Evolutionary conservation across 1,284 basidiomycete species (phyloP).

Genomic region (Hypsizygus ulmarius): DNA sequence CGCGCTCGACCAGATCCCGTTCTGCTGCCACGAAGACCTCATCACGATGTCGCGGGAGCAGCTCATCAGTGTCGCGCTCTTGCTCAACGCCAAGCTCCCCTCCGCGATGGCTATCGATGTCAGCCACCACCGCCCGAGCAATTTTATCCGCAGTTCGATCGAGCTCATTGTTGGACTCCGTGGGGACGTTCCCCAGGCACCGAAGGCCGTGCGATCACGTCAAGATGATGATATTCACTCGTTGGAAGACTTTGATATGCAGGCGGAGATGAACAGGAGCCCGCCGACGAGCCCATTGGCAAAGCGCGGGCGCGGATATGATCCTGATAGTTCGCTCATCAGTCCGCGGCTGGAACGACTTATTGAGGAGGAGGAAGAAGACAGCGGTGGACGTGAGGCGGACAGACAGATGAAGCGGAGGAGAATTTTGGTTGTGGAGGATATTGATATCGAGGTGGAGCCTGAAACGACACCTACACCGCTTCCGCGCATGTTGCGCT

Average conservation of each 20-base stretch:
- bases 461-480: slow-evolving; percentile 15
- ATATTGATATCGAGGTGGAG: slow-evolving; percentile 11
- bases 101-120: slow-evolving; percentile 43
- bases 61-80: slow-evolving; percentile 43
- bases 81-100: slow-evolving; percentile 50
- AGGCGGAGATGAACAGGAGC: slow-evolving; percentile 15
- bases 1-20: slow-evolving; percentile 45
- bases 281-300: slow-evolving; percentile 31
- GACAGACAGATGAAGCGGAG: slow-evolving; percentile 25
- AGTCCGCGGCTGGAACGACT: slow-evolving; percentile 30
- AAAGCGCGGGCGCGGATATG: slow-evolving; percentile 18
- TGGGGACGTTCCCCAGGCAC: slow-evolving; percentile 25
- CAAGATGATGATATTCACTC: slow-evolving; percentile 3
- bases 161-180: slow-evolving; percentile 54
- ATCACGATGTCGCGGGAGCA: slow-evolving; percentile 48
- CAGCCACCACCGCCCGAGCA: slow-evolving; percentile 29
- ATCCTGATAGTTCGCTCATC: slow-evolving; percentile 20
- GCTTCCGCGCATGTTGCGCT: slow-evolving; percentile 11
- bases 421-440: slow-evolving; percentile 14
- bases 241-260: slow-evolving; percentile 16
- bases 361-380: slow-evolving; percentile 26
- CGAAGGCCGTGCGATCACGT: slow-evolving; percentile 18
- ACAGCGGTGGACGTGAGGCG: slow-evolving; percentile 5
- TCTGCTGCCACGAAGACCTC: slow-evolving; percentile 64
- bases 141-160: slow-evolving; percentile 43